Base-by-base conservation (phyloP, 2,329 filamentous ascomycete species). In the Trichoderma sp. region DNA sequence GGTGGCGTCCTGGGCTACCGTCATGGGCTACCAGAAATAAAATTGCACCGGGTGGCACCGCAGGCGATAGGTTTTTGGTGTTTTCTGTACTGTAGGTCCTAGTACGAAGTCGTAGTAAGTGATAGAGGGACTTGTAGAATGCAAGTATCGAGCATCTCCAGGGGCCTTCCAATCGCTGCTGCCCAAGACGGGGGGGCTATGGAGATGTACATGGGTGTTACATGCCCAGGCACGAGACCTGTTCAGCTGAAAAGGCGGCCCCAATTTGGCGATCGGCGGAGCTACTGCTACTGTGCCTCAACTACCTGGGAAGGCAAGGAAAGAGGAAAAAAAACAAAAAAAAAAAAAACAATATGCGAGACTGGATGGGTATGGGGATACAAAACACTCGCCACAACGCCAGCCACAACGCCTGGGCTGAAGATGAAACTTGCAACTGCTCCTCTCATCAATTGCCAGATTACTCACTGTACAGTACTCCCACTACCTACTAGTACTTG, bases 161-260 rank as follows among this genome's bases (percentile, higher is more conserved):
- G n/a, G 32, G 10, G 43, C 28, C 46, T 14, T 46, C n/a, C 21
- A 16, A 24, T 24, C 21, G 21, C 51, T 11, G 43, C 43, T 46
- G 43, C 43, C 39, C 32, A 13, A 34, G 37, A 39, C 37, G 16
- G 37, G 37, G 43, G 43, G 43, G n/a, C 43, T n/a, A 32, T n/a
- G 30, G 32, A 32, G 10, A 39, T 24, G 30, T 59, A 54, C 65
- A 59, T 46, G 54, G 16, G 30, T n/a, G 30, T 5, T 67, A 59
- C 63, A 37, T 51, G 59, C n/a, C 37, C 37, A 34, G 54, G 54
- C 39, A 59, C 54, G 30, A 54, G 56, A 59, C 54, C 65, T 59
- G 65, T 18, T 30, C 65, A 67, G 65, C 65, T 67, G 65, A 67
- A 67, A 46, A 59, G 30, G 65, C 65, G 52, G 54, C 65, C 65